phyloP scores from a whole-genome alignment of 2,329 filamentous ascomycete species.

The Fusarium transvaalense region DNA sequence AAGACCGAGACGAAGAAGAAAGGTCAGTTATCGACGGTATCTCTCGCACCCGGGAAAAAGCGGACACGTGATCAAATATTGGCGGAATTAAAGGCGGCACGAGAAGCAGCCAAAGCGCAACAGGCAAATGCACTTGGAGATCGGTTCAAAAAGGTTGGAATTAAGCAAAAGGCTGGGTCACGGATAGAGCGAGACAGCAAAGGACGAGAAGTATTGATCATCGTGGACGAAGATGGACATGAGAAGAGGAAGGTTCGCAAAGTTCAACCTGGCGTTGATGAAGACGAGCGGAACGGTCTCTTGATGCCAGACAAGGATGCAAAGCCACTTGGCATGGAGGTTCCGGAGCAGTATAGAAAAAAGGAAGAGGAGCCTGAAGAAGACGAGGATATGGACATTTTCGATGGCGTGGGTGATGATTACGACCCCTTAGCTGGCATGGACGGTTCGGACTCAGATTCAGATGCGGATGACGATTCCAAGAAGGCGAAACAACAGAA shows the following conservation, averaged over 20 bases:
- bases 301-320: constrained; percentile 67
- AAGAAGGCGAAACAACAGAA: constrained; percentile 44
- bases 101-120: constrained; percentile 69
- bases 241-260: constrained; percentile 75
- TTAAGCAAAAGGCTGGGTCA: constrained; percentile 64
- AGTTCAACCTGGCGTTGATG: constrained; percentile 56
- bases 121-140: constrained; percentile 66
- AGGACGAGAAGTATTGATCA: constrained; percentile 73
- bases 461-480: constrained; percentile 57
- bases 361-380: constrained; percentile 60
- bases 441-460: constrained; percentile 60
- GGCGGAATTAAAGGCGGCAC: constrained; percentile 73
- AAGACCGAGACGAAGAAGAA: constrained; percentile 66
- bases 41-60: constrained; percentile 68
- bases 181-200: constrained; percentile 72
- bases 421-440: constrained; percentile 76
- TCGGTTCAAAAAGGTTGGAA: constrained; percentile 75
- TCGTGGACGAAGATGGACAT: constrained; percentile 74
- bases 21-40: constrained; percentile 68
- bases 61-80: constrained; percentile 75
- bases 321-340: constrained; percentile 73
- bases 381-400: constrained; percentile 72
- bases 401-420: constrained; percentile 74
- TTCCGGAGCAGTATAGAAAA: constrained; percentile 69
- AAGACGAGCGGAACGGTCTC: constrained; percentile 57